A percentile compares a stretch with the other conserved stretches of the same genome.
Conservation (phyloP, 805 yeast genomes). For the Candida jianshihensis region DNA sequence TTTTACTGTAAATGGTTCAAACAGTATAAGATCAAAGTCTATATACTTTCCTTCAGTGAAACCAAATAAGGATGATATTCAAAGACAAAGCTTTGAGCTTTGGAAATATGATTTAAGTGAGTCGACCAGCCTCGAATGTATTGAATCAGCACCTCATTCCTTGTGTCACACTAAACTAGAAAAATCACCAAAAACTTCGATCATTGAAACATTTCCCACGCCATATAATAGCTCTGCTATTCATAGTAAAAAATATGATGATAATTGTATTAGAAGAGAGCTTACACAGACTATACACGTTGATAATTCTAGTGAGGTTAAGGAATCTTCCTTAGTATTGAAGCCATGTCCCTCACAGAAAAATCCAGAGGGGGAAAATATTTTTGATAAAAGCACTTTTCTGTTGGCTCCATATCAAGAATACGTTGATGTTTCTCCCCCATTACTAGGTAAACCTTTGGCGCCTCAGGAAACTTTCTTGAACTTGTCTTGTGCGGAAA, state of each 20-base stretch:
- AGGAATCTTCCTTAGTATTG: not conserved
- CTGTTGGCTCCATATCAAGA: slow-evolving; percentile 11
- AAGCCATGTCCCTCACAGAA: too few relatives aligned
- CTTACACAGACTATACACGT: too few relatives aligned
- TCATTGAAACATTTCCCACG: too few relatives aligned
- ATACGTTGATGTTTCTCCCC: slow-evolving; percentile 15
- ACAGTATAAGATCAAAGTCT: not conserved
- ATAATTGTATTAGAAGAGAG: too few relatives aligned
- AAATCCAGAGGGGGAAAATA: not conserved
- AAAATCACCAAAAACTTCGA: too few relatives aligned
- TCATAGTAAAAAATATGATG: too few relatives aligned
- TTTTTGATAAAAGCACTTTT: slow-evolving; percentile 7
- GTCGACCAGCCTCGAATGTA: too few relatives aligned
- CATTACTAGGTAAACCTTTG: slow-evolving; percentile 14
- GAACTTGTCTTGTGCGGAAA: slow-evolving; percentile 16
- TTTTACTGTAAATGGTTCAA: not conserved
- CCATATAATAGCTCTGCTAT: too few relatives aligned
- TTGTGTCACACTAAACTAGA: too few relatives aligned
- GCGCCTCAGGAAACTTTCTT: slow-evolving; percentile 14
- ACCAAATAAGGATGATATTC: not conserved
- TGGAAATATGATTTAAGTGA: not conserved
- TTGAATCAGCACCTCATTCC: not conserved
- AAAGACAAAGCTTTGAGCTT: not conserved
- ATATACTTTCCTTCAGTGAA: not conserved
- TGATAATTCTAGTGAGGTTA: too few relatives aligned